Conservation (phyloP, 2,329 filamentous ascomycete species). For the Sclerotinia glacialis region DNA sequence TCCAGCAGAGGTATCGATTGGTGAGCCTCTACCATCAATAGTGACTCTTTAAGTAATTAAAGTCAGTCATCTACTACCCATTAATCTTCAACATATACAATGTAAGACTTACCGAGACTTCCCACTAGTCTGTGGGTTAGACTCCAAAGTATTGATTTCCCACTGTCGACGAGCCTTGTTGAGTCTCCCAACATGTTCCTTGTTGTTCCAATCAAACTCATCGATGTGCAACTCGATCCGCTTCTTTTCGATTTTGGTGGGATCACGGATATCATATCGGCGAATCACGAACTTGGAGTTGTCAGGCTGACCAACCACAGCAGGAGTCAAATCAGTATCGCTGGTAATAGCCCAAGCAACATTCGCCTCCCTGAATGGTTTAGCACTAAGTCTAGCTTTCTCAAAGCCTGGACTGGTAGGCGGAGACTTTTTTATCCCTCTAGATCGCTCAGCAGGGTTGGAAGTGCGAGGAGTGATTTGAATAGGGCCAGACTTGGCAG, state of each 20-base stretch:
- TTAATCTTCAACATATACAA: fast-evolving
- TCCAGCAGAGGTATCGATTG: not conserved
- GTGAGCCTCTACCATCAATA: not conserved
- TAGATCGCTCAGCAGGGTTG: not conserved
- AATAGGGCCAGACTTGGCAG: not conserved
- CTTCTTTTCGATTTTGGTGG: not conserved
- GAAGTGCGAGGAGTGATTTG: not conserved
- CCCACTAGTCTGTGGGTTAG: constrained; percentile 1
- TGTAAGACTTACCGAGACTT: constrained; percentile 3
- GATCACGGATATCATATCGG: not conserved
- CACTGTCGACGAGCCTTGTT: not conserved
- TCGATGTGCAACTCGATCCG: not conserved
- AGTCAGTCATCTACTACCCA: not conserved
- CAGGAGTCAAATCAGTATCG: not conserved
- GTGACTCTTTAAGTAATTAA: not conserved
- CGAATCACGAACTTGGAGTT: not conserved
- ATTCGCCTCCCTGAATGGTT: not conserved
- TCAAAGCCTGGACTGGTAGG: not conserved
- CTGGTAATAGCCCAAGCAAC: not conserved
- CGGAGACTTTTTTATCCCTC: no score
- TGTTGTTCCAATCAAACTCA: not conserved
- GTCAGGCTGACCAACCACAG: not conserved
- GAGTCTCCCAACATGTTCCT: not conserved
- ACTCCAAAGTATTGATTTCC: not conserved
- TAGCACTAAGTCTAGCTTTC: not conserved